phyloP scores from a whole-genome alignment of 1,139 yeast genomes.

The Geotrichum cucujoidarum region DNA sequence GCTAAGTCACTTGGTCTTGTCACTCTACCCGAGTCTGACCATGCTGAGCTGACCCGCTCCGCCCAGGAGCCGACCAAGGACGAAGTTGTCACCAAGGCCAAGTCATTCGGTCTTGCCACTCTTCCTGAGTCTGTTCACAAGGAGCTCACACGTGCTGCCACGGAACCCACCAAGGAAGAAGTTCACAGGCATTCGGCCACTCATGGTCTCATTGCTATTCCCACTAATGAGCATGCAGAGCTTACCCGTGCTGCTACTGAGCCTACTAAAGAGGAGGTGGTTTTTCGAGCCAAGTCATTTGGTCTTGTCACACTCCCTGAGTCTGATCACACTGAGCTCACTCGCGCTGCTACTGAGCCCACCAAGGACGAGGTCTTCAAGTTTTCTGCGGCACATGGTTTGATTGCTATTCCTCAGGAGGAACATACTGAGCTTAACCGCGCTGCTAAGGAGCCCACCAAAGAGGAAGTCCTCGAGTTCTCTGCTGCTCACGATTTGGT shows the following conservation, averaged over 20 bases:
- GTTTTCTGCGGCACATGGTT: conserved; percentile 34
- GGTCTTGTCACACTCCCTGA: conserved; percentile 25
- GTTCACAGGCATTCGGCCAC: conserved; percentile 31
- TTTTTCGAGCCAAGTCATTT: conserved; percentile 33
- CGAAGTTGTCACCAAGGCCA: conserved; percentile 14
- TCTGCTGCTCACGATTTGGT: conserved; percentile 24
- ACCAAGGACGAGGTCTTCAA: conserved; percentile 19
- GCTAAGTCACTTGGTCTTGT: conserved; percentile 19
- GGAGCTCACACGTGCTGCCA: conserved; percentile 26
- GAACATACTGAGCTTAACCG: conserved; percentile 21
- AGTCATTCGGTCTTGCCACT: conserved; percentile 25
- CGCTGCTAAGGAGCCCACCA: conserved; percentile 15
- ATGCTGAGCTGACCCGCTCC: conserved; percentile 21
- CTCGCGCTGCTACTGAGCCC: conserved; percentile 32
- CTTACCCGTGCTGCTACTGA: conserved; percentile 24
- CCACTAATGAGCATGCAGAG: conserved; percentile 28
- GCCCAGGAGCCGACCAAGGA: conserved; percentile 29
- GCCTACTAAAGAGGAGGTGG: conserved; percentile 33
- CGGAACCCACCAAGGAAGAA: conserved; percentile 28
- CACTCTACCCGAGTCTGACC: conserved; percentile 7
- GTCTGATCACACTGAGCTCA: conserved; percentile 36
- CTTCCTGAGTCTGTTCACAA: conserved; percentile 27
- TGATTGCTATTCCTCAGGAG: conserved; percentile 28
- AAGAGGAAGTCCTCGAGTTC: conserved; percentile 18
- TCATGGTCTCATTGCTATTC: conserved; percentile 26